These are phyloP conservation scores for Dictyostelium brefeldianum DNA, from an alignment of 78 protist genomes.

Conservation along the genomic window DNA sequence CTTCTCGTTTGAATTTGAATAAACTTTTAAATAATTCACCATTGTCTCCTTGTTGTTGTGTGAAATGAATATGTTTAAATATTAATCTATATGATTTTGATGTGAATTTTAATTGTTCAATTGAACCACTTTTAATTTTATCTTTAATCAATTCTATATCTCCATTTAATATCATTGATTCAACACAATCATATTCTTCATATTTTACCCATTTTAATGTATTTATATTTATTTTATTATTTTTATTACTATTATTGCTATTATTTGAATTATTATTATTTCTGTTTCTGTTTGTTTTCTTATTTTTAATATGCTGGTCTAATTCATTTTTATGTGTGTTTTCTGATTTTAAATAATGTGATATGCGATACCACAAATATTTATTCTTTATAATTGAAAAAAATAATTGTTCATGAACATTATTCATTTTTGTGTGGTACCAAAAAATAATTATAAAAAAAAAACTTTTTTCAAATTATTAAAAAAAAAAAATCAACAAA, in stretches of 20 bases:
- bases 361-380: background rate
- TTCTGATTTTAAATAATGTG: background rate
- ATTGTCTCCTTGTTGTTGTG: background rate
- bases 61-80: background rate
- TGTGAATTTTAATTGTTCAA: background rate
- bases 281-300: background rate
- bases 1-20: background rate
- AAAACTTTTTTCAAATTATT: too few species aligned
- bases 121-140: background rate
- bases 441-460: too few species aligned
- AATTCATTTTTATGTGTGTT: background rate
- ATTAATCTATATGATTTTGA: background rate
- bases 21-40: background rate
- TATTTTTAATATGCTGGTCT: background rate
- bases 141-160: background rate
- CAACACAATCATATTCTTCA: background rate
- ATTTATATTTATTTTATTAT: background rate
- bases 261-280: background rate
- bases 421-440: too few species aligned
- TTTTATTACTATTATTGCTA: background rate
- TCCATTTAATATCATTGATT: background rate
- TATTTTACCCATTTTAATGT: background rate
- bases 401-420: too few species aligned
- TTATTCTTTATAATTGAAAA: background rate
- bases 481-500: too few species aligned